Evolutionary conservation across 225 moss, liverwort and hornwort genomes (phyloP), one percentile per base, ranked within the genome.

Genomic region (Ulota crispa): DNA sequence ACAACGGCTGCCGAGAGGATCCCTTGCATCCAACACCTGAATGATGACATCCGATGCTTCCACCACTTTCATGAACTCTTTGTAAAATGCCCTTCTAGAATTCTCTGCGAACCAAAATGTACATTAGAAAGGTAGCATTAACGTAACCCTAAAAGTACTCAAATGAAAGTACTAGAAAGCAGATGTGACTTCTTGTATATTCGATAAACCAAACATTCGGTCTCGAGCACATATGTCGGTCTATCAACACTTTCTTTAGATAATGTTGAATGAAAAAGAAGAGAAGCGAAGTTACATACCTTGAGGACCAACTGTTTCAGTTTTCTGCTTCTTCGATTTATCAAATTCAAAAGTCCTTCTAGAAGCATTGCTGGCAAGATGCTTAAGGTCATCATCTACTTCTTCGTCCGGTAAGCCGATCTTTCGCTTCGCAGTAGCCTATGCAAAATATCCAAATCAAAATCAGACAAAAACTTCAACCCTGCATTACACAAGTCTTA

Each of bases 1-100:
- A 88, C 95, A 98, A 63, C 98, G 93, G 68, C 98, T 98, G 30
- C 98, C 93, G 78, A 95, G 86, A 78, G 98, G 98, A 87, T 98
- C 98, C 78, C 98, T 90, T 70, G 98, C 98, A 80, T 98, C 98
- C 81, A 98, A 66, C 69, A 98, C 94, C 86, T 98, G 95, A 80
- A 98, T 95, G 23, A 98, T 84, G 32, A 95, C 95, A 83, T 98
- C 98, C 3, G 98, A 89, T 26, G 95, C 98, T 85, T 98, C 98
- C 43, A 98, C 85, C 66, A 98, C 98, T 78, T 98, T 98, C 89
- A 94, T 91, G 52, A 98, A 95, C 72, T 98, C 98, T 80, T 98
- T 95, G 71, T 90, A 95, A 61, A 92, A 98, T 16, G 93, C 89
- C 78, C 95, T 91, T 64, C 95, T 88, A 68, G 95, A 98, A 78